Evolutionary conservation across 2,329 filamentous ascomycete genomes (phyloP).

Genomic region (Arthrobotrys conoides): DNA sequence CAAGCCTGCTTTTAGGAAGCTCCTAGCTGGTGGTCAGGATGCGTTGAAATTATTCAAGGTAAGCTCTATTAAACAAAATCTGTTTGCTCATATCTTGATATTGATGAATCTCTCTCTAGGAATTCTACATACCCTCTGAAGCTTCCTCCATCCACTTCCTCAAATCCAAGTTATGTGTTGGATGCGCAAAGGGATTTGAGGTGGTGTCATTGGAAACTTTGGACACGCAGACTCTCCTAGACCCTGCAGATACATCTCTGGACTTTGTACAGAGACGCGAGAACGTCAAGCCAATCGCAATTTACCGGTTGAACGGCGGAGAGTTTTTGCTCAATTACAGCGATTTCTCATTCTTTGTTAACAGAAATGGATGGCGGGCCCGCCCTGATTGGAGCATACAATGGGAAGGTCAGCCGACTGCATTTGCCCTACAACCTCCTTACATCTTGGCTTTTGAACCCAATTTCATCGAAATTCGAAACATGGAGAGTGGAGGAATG

Average conservation of each 20-base stretch:
- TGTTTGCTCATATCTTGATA: constrained; percentile 10
- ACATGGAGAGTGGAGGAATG: constrained; percentile 90
- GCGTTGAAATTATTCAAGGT: constrained; percentile 94
- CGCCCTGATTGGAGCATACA: constrained; percentile 96
- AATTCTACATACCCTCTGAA: constrained; percentile 98
- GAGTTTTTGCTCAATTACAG: constrained; percentile 98
- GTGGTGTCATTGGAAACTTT: constrained; percentile 96
- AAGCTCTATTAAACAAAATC: constrained; percentile 59
- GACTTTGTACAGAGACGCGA: constrained; percentile 97
- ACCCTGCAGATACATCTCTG: constrained; percentile 96
- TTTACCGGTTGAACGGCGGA: constrained; percentile 89
- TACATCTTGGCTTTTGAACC: constrained; percentile 98
- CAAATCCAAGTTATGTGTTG: constrained; percentile 95
- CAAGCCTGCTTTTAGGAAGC: constrained; percentile 93
- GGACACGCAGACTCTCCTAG: constrained; percentile 96
- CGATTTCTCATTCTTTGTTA: constrained; percentile 99
- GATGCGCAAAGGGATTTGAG: constrained; percentile 94
- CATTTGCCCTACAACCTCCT: constrained; percentile 93
- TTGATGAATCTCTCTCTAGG: constrained; percentile 68
- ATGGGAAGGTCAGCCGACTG: constrained; percentile 94
- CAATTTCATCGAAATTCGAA: constrained; percentile 95
- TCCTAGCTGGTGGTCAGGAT: constrained; percentile 94
- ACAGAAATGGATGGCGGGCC: constrained; percentile 96
- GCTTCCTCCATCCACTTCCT: constrained; percentile 99
- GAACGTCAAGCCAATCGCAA: constrained; percentile 93